phyloP scores from a whole-genome alignment of 1,139 yeast species.

The Hemisphaericaspora subhashii region DNA sequence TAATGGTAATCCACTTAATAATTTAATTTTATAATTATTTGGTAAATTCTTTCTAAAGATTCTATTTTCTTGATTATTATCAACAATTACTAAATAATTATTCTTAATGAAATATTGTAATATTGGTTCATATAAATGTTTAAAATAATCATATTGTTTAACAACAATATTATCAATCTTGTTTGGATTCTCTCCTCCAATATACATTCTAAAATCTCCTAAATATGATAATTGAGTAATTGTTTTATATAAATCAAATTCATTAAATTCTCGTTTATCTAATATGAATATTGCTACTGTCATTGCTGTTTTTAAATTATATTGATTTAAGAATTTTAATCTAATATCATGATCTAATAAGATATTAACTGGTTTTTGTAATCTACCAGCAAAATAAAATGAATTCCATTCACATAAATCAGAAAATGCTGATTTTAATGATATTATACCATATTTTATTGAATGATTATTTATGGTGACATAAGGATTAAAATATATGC shows the following conservation, averaged over 20 bases:
- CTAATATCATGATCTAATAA: conserved; percentile 43
- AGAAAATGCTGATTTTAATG: conserved; percentile 54
- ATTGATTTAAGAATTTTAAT: conserved; percentile 67
- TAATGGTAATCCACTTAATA: conserved; percentile 48
- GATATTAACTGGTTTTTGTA: conserved; percentile 90
- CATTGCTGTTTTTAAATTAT: conserved; percentile 76
- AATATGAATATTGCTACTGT: conserved; percentile 66
- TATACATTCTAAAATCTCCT: conserved; percentile 86
- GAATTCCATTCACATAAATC: conserved; percentile 85
- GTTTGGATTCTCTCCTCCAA: conserved; percentile 91
- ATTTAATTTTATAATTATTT: conserved; percentile 22
- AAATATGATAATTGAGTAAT: conserved; percentile 81
- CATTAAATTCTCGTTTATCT: conserved; percentile 44
- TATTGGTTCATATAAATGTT: conserved; percentile 69
- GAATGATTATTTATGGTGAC: conserved; percentile 43
- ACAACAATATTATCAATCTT: conserved; percentile 82
- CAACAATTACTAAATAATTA: conserved; percentile 20
- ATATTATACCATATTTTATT: conserved; percentile 86
- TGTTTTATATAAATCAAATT: conserved; percentile 66
- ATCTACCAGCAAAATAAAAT: conserved; percentile 85
- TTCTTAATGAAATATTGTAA: conserved; percentile 25
- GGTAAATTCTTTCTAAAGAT: conserved; percentile 21
- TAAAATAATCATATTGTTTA: conserved; percentile 71
- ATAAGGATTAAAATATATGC: conserved; percentile 92
- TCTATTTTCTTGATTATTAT: conserved; percentile 17